phyloP scores from a whole-genome alignment of 177 flowering plant genomes.

The Vitis hybrid region DNA sequence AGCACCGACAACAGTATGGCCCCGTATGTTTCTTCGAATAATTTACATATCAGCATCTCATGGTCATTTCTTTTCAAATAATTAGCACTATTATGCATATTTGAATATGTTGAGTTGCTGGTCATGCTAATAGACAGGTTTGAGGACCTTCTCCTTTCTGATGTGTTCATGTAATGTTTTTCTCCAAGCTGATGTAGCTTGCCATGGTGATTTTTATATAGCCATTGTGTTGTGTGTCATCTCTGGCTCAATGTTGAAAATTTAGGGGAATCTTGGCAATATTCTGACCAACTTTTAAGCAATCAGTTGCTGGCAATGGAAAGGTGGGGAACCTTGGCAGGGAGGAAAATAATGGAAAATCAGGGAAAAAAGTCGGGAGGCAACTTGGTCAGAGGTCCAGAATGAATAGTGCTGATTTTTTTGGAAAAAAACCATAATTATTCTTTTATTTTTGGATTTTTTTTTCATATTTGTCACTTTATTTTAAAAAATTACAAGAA shows the following conservation, averaged over 20 bases:
- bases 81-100: background rate
- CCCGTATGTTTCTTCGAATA: constrained; percentile 63
- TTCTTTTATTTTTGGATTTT: too few relatives aligned
- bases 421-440: too few relatives aligned
- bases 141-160: background rate
- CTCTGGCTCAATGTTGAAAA: background rate
- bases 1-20: constrained; percentile 92
- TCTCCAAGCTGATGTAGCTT: background rate
- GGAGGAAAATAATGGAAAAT: too few relatives aligned
- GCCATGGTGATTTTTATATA: constrained; percentile 1
- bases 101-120: background rate
- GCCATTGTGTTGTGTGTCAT: background rate
- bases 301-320: too few relatives aligned
- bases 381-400: too few relatives aligned
- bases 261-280: too few relatives aligned
- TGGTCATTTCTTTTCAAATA: constrained; percentile 3
- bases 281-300: too few relatives aligned
- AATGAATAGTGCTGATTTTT: too few relatives aligned
- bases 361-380: too few relatives aligned
- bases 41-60: background rate
- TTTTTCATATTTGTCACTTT: too few relatives aligned
- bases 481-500: too few relatives aligned
- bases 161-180: background rate
- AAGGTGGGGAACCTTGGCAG: too few relatives aligned
- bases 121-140: background rate